Evolutionary conservation across 2,329 filamentous ascomycete genomes (phyloP).

Genomic region (Remersonia thermophila): DNA sequence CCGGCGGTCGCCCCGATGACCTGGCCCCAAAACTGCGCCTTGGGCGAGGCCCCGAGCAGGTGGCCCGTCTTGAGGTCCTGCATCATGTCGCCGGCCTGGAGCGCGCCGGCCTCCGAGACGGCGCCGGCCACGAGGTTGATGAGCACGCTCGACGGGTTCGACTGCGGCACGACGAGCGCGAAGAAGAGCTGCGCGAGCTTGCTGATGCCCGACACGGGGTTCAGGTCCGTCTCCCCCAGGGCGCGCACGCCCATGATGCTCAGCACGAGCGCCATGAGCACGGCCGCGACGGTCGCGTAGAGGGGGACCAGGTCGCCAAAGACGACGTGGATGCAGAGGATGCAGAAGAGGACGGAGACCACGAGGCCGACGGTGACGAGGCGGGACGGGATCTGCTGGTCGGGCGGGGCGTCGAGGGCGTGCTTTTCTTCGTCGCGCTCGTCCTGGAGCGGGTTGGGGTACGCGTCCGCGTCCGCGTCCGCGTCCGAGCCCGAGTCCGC

Average conservation of each 20-base stretch:
- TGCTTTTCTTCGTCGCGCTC: constrained; percentile 57
- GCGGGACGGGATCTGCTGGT: constrained; percentile 64
- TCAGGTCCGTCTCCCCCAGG: constrained; percentile 76
- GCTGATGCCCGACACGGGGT: constrained; percentile 90
- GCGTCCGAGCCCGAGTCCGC: background rate
- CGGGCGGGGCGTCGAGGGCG: constrained; percentile 64
- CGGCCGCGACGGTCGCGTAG: constrained; percentile 62
- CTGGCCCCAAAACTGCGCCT: constrained; percentile 93
- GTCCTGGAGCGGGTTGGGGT: constrained; percentile 45
- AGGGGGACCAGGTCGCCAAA: constrained; percentile 76
- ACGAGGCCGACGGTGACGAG: constrained; percentile 65
- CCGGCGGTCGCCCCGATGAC: constrained; percentile 81
- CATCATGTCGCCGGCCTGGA: constrained; percentile 93
- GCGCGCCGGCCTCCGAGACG: constrained; percentile 50
- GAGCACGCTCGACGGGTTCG: constrained; percentile 73
- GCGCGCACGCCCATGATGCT: constrained; percentile 64
- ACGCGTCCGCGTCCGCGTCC: background rate
- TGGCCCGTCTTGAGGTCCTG: constrained; percentile 97
- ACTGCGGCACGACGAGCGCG: constrained; percentile 72
- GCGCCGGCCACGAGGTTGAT: constrained; percentile 93
- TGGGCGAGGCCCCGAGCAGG: constrained; percentile 79
- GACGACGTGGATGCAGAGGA: constrained; percentile 66
- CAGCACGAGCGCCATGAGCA: constrained; percentile 67
- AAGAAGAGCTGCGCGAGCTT: constrained; percentile 96
- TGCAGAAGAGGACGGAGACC: constrained; percentile 65